Base-by-base conservation (phyloP, 371 early-diverging fungal species). In the Entomophthora muscae region DNA sequence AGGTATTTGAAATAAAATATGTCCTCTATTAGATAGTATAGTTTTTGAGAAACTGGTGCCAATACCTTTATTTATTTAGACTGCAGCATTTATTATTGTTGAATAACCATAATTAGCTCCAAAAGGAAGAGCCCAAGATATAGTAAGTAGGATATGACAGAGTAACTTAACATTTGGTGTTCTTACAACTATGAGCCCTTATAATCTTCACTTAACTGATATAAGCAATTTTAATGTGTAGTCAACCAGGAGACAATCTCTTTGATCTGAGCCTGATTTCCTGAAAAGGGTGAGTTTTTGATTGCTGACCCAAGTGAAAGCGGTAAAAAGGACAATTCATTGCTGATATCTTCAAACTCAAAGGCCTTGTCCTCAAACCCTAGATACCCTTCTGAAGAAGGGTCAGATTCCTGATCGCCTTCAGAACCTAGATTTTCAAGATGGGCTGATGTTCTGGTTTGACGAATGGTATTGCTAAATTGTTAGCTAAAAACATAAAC, bases 311-410 rank as follows among this genome's bases (percentile, higher is more conserved):
- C 56, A 7, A 55, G n/a, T 12, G 56, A 55, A 12, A 55, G 56
- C 26, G 56, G 28, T 27, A 55, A 26, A 55, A 55, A 55, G 33
- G 76, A 73, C 2, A 90, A 76, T 7, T 67, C 67, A 63, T 82
- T 86, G 57, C 81, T 80, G 26, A 89, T 65, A 66, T 91, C 88
- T 55, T 84, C 83, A 74, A 91, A 88, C 64, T 79, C 73, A 68
- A 91, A 91, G 54, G 74, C 72, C 67, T 89, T 82, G 33, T 80
- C 84, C 61, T 91, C 91, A 69, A 79, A 84, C 7, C 92, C 92
- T 61, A 91, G 65, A 67, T 73, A 91, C 52, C 83, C 84, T 1
- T 71, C 10, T 10, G 42, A 42, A 10, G 42, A 42, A 17, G 17
- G 17, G 57, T 55, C 69, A 23, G 67, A 65, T 65, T 84, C 82